phyloP scores from a whole-genome alignment of 2,329 filamentous ascomycete genomes.

The Beauveria rudraprayagi region DNA sequence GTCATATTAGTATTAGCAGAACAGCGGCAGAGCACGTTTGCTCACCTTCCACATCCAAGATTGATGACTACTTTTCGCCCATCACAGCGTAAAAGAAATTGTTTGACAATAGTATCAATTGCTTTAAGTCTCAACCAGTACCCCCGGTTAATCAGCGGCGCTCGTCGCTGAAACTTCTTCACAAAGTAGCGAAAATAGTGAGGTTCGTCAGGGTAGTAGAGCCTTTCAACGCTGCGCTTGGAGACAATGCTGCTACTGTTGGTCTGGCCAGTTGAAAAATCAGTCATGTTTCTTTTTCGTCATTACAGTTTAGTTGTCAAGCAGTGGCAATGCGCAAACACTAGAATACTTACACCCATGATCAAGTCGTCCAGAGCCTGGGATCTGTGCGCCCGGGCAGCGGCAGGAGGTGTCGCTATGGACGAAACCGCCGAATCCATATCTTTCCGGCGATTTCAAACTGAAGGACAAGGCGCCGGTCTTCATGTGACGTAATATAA shows the following conservation, averaged over 20 bases:
- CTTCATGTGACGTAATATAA: background rate
- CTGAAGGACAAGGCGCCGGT: background rate
- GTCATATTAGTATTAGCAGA: background rate
- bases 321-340: too few species aligned
- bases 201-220: conserved; percentile 69
- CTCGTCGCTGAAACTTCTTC: conserved; percentile 69
- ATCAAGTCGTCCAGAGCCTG: conserved; percentile 40
- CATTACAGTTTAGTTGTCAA: too few species aligned
- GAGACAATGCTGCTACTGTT: conserved; percentile 90
- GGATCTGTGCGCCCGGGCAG: conserved; percentile 19
- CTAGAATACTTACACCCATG: conserved; percentile 41
- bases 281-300: background rate
- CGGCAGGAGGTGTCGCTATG: background rate
- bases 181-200: conserved; percentile 88
- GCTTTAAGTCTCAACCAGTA: conserved; percentile 82
- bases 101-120: conserved; percentile 64
- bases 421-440: background rate
- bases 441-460: background rate
- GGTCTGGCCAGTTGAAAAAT: conserved; percentile 44
- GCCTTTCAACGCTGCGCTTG: conserved; percentile 82
- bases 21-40: conserved; percentile 16
- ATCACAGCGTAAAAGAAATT: conserved; percentile 56
- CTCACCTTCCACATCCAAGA: conserved; percentile 83
- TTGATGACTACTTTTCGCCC: conserved; percentile 71
- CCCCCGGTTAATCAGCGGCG: conserved; percentile 84